Evolutionary conservation across 768 basidiomycete genomes (phyloP), one percentile per base, ranked within the genome.

Genomic region (Phylloporus sp.): DNA sequence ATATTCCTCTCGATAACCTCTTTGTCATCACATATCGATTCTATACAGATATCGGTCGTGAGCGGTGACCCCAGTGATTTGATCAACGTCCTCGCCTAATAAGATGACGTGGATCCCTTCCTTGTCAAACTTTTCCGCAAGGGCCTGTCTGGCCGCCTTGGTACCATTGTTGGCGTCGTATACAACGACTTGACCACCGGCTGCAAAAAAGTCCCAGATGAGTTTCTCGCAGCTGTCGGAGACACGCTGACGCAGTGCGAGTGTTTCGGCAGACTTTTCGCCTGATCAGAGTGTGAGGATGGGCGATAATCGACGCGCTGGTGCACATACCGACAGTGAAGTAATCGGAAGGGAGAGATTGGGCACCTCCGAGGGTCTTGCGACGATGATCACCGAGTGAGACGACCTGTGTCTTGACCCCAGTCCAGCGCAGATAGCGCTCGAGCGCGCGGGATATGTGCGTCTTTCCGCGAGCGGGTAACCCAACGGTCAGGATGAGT

Each of bases 141-240:
- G 68, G 20, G 74, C 73, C 55, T 86, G 82, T 49, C 97, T 74
- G 27, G 78, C 78, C 42, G 76, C 78, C 20, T 77, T 75, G 7
- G 82, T 83, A 2, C 93, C 93, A 60, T 97, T 97, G 65, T 99
- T 99, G 26, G 97, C 97, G 66, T 99, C 97, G 73, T 97, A 98
- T 56, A 99, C 95, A 32, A 95, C 92, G 23, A 98, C 95, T 68
- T 99, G 97, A 0, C 95, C 97, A 6, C 91, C 88, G 3, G 70
- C 72, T 52, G 79, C 77, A 70, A 95, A 98, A 71, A 88, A 97
- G 56, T 92, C 83, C 81, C 83, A 86, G 36, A 98, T 92, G 43
- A 86, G 74, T 66, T 88, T 79, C 71, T 97, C 94, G 56, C 97
- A 90, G n/a, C 87, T 91, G 1, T 79, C 76, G 38, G 85, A 81